These are phyloP conservation scores for Thelonectria olida DNA, from an alignment of 2,329 filamentous ascomycete genomes.

Conservation along the genomic window DNA sequence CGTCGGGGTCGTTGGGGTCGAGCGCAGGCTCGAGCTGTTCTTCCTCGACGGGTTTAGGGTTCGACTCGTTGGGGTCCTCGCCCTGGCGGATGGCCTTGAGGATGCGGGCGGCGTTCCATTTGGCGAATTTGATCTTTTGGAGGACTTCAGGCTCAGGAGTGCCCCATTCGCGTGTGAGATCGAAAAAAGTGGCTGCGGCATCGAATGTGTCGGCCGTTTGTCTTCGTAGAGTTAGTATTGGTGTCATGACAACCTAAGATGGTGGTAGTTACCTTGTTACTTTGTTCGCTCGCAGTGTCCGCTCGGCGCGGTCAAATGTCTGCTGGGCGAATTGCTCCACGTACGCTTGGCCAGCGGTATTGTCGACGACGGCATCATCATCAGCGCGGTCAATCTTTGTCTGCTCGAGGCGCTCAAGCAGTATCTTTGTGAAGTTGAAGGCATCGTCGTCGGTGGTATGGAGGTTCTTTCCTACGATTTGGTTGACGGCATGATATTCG, in stretches of 20 bases:
- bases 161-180: constrained; percentile 87
- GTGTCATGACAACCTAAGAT: no score
- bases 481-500: constrained; percentile 91
- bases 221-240: constrained; percentile 52
- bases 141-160: constrained; percentile 76
- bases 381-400: constrained; percentile 69
- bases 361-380: constrained; percentile 87
- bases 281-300: constrained; percentile 82
- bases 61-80: constrained; percentile 90
- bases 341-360: constrained; percentile 87
- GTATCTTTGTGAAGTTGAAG: constrained; percentile 78
- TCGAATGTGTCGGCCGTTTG: constrained; percentile 95
- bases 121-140: constrained; percentile 94
- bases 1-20: constrained; percentile 73
- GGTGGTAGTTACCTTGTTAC: constrained; percentile 72
- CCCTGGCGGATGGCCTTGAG: constrained; percentile 90
- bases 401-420: constrained; percentile 90
- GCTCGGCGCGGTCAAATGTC: constrained; percentile 85
- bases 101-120: constrained; percentile 94
- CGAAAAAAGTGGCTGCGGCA: constrained; percentile 91
- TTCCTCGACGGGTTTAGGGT: constrained; percentile 71
- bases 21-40: constrained; percentile 54
- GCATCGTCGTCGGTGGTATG: constrained; percentile 83
- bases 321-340: constrained; percentile 94
- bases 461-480: constrained; percentile 83